Base-by-base conservation (phyloP, 2,329 filamentous ascomycete genomes). In the Botrytis porri region DNA sequence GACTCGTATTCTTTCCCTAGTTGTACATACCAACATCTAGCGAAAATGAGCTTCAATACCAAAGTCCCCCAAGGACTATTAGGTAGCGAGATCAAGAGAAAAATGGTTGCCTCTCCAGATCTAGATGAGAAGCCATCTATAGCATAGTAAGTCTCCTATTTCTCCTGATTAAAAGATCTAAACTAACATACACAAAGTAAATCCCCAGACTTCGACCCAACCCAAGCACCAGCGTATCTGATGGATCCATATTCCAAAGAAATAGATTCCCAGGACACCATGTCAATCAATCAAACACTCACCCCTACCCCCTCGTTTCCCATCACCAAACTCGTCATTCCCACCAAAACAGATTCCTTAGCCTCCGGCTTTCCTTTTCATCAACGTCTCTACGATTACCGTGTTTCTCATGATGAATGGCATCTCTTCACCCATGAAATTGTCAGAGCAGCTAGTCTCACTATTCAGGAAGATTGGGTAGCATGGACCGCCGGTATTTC, bases 301-400 rank as follows among this genome's bases (percentile, higher is more conserved):
- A 29, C 25, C 8, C 43, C 64, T 9, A 61, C 65, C 18, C 48
- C 57, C 32, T 57, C 71, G 12, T 69, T 70, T 22, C 65, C 66
- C 12, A 32, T 20, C 45, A 29, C 69, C 16, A 64, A 57, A 60
- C 75, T 78, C 61, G 43, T 66, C 3, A 78, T 79, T 41, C 62
- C 74, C 6, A 79, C 77, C 20, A 77, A 72, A 59, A 76, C 57
- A 20, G 73, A 76, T 48, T 73, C 75, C 4, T 73, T 79, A 37
- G 76, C 77, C 9, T 79, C 78, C 8, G 77, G 77, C 20, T 79
- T 79, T 63, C 75, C 76, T 2, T 79, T 76, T 59, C 71, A 76
- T 60, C 73, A 73, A 35, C 70, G 74, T 54, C 73, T 79, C 7
- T 69, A 74, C 32, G 51, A 73, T 22, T 62, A 75, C 14, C 51